Conservation (phyloP, 257 asterid species). For the Nyctanthes arbortristis region DNA sequence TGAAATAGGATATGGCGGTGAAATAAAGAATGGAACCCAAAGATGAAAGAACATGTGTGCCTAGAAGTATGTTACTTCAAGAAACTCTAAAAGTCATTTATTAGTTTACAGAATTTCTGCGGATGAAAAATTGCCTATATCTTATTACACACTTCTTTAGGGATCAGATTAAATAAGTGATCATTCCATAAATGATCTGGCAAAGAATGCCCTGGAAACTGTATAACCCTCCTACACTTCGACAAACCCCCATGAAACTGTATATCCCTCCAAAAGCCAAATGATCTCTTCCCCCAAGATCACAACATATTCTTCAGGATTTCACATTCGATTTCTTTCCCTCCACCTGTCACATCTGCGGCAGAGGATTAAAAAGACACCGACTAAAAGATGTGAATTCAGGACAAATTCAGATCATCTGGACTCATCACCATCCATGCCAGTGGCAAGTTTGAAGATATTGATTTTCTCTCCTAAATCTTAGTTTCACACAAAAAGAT, state of each 20-base stretch:
- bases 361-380: neutral
- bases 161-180: neutral
- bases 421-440: neutral
- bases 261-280: neutral
- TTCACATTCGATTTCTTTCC: too few relatives aligned
- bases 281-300: neutral
- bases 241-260: neutral
- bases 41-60: conserved; percentile 5
- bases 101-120: neutral
- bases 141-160: neutral
- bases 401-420: neutral
- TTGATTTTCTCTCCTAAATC: neutral
- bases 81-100: neutral
- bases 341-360: too few relatives aligned
- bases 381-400: neutral
- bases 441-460: neutral
- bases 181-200: neutral
- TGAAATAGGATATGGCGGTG: conserved; percentile 7
- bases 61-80: conserved; percentile 3
- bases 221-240: too few relatives aligned
- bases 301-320: neutral
- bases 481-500: too few relatives aligned
- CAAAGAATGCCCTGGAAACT: neutral
- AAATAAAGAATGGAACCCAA: conserved; percentile 16
- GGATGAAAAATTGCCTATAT: neutral